Evolutionary conservation across 257 asterid genomes (phyloP), one percentile per base, ranked within the genome.

Genomic region (Henckelia pumila): DNA sequence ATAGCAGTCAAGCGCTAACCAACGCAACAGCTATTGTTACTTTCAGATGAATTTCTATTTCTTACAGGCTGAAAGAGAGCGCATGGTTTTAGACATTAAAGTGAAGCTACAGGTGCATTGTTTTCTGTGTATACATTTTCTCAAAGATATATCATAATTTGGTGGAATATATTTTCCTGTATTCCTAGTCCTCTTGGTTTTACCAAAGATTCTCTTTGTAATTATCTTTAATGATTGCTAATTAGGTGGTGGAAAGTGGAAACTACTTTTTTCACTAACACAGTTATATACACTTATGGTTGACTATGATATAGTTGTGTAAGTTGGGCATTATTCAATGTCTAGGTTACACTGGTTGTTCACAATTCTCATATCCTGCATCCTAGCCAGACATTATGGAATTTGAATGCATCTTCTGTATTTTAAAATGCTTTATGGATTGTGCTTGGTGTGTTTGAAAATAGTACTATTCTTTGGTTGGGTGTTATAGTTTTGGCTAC

Each of bases 11-110:
- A 70, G 59, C 20, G 71, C 67, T 71, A 24, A 4, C 8, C 20
- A 20, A 61, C 16, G 61, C 50, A 73, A 40, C 71, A 56, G 70
- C 25, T 53, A 5, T 64, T 33, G 29, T 70, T 70, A 44, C 60
- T 56, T 67, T 63, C 21, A 50, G 66, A 56, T 57, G 47, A 69
- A 57, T 49, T 23, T 65, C 16, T 71, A 66, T 81, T 55, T 67
- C 67, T 61, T 71, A 55, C 84, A 91, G 97, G 98, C 96, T 65
- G 98, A 92, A 83, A 82, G 96, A 52, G 98, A 92, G 70, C 96
- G 97, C 77, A 92, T 89, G 98, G 98, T 92, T 73, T 81, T 89
- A 78, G 98, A 89, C 81, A 92, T 89, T 73, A 66, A 92, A 92
- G 98, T 92, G 79, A 92, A 92, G 86, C 75, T 92, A 76, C 98